Base-by-base conservation (phyloP, 73 alveolate genomes). In the Tetrahymena thermophila region DNA sequence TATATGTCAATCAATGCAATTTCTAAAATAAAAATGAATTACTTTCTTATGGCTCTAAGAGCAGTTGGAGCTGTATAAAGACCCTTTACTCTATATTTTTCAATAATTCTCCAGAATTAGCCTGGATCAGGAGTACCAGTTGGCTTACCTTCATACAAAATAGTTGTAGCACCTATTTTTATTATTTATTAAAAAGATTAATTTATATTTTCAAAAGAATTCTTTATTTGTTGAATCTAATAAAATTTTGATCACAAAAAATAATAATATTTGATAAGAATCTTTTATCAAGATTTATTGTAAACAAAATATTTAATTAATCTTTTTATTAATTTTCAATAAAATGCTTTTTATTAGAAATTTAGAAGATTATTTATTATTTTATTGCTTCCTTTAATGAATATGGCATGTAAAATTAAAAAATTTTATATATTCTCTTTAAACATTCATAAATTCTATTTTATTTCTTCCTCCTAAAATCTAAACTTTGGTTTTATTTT, bases 11-110 rank as follows among this genome's bases (percentile, higher is more conserved):
- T n/a, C n/a, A n/a, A n/a, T n/a, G n/a, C n/a, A n/a, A n/a, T n/a
- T n/a, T n/a, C n/a, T n/a, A n/a, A n/a, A n/a, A n/a, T 50, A 1
- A 10, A 50, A 50, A 16, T 50, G 0, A 19, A 37, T 9, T 50
- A 71, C 89, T 98, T 95, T 96, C 99, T 99, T 55, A 99, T 97
- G 35, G 99, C 99, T 93, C 99, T 98, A 84, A 99, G 98, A 35
- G 99, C 99, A 35, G 99, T 99, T 7, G 99, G 99, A 7, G 99
- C 99, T 7, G 99, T 97, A 95, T 98, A 99, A 85, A 99, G 96
- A 40, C 99, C 95, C 93, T 98, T 97, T 13, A 98, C 99, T 93
- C 99, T 97, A 97, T 97, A 97, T 96, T 99, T 98, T 85, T 96
- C 98, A 23, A 98, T 98, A 13, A 99, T 96, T 57, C 97, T 98